Evolutionary conservation across 1,284 basidiomycete genomes (phyloP).

Genomic region (Boletus sp.): DNA sequence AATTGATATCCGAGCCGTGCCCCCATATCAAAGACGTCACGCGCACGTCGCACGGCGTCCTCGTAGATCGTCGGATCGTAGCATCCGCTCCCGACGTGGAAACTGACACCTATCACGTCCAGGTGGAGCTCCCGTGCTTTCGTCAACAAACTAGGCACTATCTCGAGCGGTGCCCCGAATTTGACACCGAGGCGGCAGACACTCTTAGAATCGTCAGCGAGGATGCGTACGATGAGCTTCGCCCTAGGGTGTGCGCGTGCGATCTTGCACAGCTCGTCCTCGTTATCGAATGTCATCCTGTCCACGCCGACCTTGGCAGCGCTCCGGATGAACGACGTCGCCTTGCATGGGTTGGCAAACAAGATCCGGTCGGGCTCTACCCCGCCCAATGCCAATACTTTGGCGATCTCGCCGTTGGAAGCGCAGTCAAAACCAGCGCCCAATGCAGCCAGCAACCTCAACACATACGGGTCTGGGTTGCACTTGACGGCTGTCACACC

Average conservation of each 20-base stretch:
- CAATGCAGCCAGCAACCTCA: constrained; percentile 85
- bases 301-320: constrained; percentile 79
- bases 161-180: constrained; percentile 89
- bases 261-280: constrained; percentile 96
- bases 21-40: constrained; percentile 86
- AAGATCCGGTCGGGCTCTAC: constrained; percentile 81
- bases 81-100: constrained; percentile 97
- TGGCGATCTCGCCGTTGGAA: constrained; percentile 91
- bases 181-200: constrained; percentile 93
- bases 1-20: constrained; percentile 79
- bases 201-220: constrained; percentile 95
- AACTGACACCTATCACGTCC: constrained; percentile 92
- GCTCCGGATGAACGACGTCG: constrained; percentile 86
- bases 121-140: constrained; percentile 80
- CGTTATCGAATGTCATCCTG: constrained; percentile 98
- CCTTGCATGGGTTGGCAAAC: constrained; percentile 99
- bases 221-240: constrained; percentile 89
- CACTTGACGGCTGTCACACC: constrained; percentile 44
- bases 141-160: constrained; percentile 76
- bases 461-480: constrained; percentile 93
- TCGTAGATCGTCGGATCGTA: constrained; percentile 89
- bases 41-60: constrained; percentile 85
- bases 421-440: constrained; percentile 98
- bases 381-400: constrained; percentile 72
- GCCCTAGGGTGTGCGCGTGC: constrained; percentile 79